Base-by-base conservation (phyloP, 352 stramenopile genomes). In the Globisporangium rhizosaccharum region DNA sequence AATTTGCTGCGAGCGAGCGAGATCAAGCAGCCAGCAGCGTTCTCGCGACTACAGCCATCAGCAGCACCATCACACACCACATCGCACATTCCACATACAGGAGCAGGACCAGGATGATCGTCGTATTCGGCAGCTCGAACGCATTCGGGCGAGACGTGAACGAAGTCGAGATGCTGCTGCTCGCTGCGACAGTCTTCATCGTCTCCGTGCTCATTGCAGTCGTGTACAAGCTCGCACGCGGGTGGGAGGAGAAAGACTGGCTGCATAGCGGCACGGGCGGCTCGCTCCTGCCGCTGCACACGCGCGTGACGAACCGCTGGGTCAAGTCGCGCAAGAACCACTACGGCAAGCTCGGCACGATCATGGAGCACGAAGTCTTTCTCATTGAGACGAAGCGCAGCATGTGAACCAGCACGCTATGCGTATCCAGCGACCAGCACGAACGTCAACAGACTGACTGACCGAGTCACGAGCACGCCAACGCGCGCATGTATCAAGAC, bases 181-280 rank as follows among this genome's bases (percentile, higher is more conserved):
- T 90, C 47, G 65, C 77, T 3, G 74, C 73, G 10, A 90, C 80
- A 7, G 75, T 90, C 41, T 90, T 90, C 55, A 76, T 90, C 49
- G 70, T 88, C 20, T 90, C 80, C 23, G 70, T 90, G 68, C 66
- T 90, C 25, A 69, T 90, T 36, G 80, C 82, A 57, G 62, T 90
- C 30, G 78, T 90, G 33, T 90, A 86, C 73, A 90, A 90, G 65
- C 68, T 87, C 44, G 76, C 80, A 51, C 80, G 78, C 57, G 80
- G 76, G 9, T 90, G 76, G 72, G 80, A 90, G 46, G 68, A 82
- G 54, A 79, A 88, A 52, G 59, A 73, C 53, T 70, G 53, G 53
- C n/a, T 70, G 30, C n/a, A 45, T 28, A n/a, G 33, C 55, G 47
- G 15, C 55, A 12, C 33, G 14, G 65, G 64, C 62, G 63, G 54